Conservation (phyloP, 192 early-diverging fungal species). For the Diversispora eburnea region DNA sequence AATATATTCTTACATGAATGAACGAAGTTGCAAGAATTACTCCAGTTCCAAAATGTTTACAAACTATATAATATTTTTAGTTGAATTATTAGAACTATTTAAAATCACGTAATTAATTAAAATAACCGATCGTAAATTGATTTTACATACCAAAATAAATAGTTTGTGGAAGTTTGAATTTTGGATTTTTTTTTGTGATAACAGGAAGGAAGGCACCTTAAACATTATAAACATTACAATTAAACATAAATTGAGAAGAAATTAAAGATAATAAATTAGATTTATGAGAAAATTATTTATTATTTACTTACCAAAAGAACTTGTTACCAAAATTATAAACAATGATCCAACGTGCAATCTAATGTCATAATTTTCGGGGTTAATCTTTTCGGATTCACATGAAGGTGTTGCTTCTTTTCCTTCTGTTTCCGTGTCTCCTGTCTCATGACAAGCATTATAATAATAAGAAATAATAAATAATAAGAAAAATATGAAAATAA, state of each 20-base stretch:
- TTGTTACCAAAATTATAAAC: background rate
- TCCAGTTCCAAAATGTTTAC: background rate
- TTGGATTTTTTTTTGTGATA: background rate
- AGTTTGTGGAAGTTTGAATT: background rate
- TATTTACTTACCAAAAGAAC: background rate
- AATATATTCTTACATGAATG: conserved; percentile 47
- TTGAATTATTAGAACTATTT: too few species aligned
- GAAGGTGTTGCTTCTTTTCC: too few species aligned
- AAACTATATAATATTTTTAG: background rate
- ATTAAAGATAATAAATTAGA: background rate
- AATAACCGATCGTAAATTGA: too few species aligned
- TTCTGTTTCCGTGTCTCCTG: too few species aligned
- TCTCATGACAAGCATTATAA: too few species aligned
- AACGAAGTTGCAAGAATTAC: background rate
- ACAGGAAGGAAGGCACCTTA: background rate
- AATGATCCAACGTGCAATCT: background rate
- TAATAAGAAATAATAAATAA: too few species aligned
- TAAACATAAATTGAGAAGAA: background rate
- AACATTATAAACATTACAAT: background rate
- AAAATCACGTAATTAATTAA: too few species aligned
- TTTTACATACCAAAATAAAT: background rate
- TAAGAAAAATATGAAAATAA: too few species aligned
- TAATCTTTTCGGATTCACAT: too few species aligned
- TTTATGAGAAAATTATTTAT: background rate
- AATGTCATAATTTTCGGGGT: background rate